phyloP scores from a whole-genome alignment of 1,284 basidiomycete genomes.

The Trametes pubescens region DNA sequence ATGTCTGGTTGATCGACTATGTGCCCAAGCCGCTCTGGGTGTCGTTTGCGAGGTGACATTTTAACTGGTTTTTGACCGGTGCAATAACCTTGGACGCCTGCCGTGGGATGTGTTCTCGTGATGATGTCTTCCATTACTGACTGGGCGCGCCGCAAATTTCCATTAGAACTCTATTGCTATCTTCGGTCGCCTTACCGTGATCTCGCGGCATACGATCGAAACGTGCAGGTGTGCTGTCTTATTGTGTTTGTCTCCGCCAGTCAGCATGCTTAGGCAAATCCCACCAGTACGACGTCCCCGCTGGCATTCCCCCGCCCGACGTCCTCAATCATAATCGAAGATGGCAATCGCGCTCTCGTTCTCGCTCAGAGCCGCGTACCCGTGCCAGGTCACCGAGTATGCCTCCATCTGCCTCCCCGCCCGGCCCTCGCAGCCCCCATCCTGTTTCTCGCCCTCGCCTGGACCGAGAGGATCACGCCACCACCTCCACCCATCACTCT shows the following conservation, averaged over 20 bases:
- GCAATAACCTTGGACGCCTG: too few relatives aligned
- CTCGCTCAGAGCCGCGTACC: conserved; percentile 31
- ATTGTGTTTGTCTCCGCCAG: conserved; percentile 5
- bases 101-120: conserved; percentile 10
- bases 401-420: conserved; percentile 14
- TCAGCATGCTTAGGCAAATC: conserved; percentile 13
- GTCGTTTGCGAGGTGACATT: too few relatives aligned
- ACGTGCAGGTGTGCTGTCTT: conserved; percentile 71
- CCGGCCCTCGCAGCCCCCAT: conserved; percentile 11
- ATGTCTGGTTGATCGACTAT: too few relatives aligned
- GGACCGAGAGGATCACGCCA: conserved; percentile 1
- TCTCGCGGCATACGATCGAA: conserved; percentile 79
- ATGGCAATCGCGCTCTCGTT: conserved; percentile 48
- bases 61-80: too few relatives aligned
- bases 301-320: conserved; percentile 45
- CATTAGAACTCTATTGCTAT: conserved; percentile 83
- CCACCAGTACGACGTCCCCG: conserved; percentile 63
- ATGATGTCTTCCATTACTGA: conserved; percentile 16
- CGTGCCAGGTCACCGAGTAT: conserved; percentile 9
- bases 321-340: conserved; percentile 45
- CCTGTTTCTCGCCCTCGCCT: conserved; percentile 1
- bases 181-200: conserved; percentile 86
- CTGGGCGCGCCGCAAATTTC: conserved; percentile 24
- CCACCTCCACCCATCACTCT: conserved; percentile 11
- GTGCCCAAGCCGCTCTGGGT: too few relatives aligned